These are phyloP conservation scores for Rhododendron henanense DNA, from an alignment of 148 eudicot genomes.

Conservation along the genomic window DNA sequence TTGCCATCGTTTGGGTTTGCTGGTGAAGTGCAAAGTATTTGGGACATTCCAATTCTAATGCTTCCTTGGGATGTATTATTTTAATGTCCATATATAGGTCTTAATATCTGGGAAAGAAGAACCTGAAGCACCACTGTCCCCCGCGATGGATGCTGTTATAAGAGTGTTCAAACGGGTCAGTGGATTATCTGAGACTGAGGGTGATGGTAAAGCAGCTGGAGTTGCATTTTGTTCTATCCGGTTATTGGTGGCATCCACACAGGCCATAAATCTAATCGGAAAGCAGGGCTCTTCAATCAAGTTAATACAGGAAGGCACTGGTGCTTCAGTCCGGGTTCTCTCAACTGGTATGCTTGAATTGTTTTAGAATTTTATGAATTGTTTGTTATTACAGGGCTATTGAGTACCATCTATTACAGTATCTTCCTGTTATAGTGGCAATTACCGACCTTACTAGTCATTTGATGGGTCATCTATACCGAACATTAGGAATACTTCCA, in stretches of 20 bases:
- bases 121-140: conserved; percentile 37
- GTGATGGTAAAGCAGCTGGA: conserved; percentile 13
- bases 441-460: background rate
- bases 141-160: conserved; percentile 58
- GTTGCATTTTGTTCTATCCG: conserved; percentile 40
- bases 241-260: conserved; percentile 43
- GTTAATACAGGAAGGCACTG: conserved; percentile 65
- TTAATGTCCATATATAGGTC: conserved; percentile 23
- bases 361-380: background rate
- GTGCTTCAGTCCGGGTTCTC: conserved; percentile 73
- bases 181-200: conserved; percentile 43
- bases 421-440: background rate
- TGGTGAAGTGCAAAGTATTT: background rate
- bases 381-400: background rate
- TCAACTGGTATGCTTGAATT: conserved; percentile 46
- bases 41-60: background rate
- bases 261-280: conserved; percentile 49
- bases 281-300: conserved; percentile 54
- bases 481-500: background rate
- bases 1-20: background rate
- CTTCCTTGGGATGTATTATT: background rate
- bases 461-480: background rate
- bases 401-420: background rate
- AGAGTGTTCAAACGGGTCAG: conserved; percentile 47
- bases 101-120: conserved; percentile 53